Percentiles rank a stretch among this genome's conserved stretches.
Evolutionary conservation across 257 asterid species (phyloP).

Genomic region (Ballota nigra): DNA sequence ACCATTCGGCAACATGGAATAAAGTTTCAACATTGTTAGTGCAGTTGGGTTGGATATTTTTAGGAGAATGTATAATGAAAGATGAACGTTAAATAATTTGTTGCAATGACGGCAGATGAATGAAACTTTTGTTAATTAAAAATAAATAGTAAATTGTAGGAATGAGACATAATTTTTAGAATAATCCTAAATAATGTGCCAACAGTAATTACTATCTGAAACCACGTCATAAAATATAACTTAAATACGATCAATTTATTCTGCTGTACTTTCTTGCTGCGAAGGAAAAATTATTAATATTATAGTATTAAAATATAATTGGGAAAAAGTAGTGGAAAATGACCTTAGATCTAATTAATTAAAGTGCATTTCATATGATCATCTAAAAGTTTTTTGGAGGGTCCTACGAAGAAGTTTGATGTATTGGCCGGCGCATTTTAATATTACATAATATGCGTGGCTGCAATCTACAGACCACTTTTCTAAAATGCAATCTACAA

Average conservation of each 20-base stretch:
- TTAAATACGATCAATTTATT: background rate
- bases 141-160: background rate
- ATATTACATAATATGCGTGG: conserved; percentile 1
- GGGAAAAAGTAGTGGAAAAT: conserved; percentile 2
- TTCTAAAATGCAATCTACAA: background rate
- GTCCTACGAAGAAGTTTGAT: conserved; percentile 7
- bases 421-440: conserved; percentile 16
- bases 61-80: background rate
- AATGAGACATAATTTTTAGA: background rate
- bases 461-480: background rate
- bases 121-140: background rate
- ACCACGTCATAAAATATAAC: background rate
- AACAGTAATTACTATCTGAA: background rate
- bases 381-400: conserved; percentile 1
- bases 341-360: background rate
- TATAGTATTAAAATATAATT: background rate
- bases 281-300: background rate
- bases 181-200: background rate
- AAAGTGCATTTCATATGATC: conserved; percentile 25
- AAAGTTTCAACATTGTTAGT: background rate
- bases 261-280: background rate
- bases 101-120: background rate
- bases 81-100: too few species aligned
- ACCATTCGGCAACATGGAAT: background rate
- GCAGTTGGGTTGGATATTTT: background rate